These are phyloP conservation scores for Fistulinella prunicolor DNA, from an alignment of 768 basidiomycete genomes.

Conservation along the genomic window DNA sequence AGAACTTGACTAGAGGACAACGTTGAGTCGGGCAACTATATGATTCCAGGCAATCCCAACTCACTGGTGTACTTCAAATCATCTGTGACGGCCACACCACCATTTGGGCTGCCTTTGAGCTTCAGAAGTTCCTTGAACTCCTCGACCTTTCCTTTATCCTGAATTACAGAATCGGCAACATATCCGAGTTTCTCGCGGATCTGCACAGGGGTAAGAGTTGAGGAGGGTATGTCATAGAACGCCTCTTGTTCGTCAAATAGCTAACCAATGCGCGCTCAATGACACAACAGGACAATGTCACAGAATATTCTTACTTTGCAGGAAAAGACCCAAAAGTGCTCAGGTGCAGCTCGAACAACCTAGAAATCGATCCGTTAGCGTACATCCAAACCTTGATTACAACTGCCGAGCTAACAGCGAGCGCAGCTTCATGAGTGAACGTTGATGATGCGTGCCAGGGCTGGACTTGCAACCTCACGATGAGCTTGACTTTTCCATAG, in stretches of 20 bases:
- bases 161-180: slow-evolving; percentile 55
- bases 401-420: slow-evolving; percentile 53
- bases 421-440: slow-evolving; percentile 74
- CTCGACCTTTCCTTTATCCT: slow-evolving; percentile 42
- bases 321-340: slow-evolving; percentile 79
- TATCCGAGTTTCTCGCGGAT: slow-evolving; percentile 70
- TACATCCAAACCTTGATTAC: neutral
- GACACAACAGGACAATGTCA: neutral
- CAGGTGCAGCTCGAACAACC: slow-evolving; percentile 69
- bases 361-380: slow-evolving; percentile 22
- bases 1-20: slow-evolving; percentile 71
- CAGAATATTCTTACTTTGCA: slow-evolving; percentile 44
- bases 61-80: slow-evolving; percentile 87
- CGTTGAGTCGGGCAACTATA: neutral
- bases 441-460: slow-evolving; percentile 81
- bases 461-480: slow-evolving; percentile 70
- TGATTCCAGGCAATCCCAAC: slow-evolving; percentile 23
- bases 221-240: slow-evolving; percentile 77
- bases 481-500: slow-evolving; percentile 67
- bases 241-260: slow-evolving; percentile 72
- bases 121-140: slow-evolving; percentile 61
- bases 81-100: slow-evolving; percentile 78
- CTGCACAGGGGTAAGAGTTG: slow-evolving; percentile 62
- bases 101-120: slow-evolving; percentile 66
- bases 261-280: slow-evolving; percentile 37